Conservation (phyloP, 176 grass and related monocot genomes). For the Metroxylon sagu region DNA sequence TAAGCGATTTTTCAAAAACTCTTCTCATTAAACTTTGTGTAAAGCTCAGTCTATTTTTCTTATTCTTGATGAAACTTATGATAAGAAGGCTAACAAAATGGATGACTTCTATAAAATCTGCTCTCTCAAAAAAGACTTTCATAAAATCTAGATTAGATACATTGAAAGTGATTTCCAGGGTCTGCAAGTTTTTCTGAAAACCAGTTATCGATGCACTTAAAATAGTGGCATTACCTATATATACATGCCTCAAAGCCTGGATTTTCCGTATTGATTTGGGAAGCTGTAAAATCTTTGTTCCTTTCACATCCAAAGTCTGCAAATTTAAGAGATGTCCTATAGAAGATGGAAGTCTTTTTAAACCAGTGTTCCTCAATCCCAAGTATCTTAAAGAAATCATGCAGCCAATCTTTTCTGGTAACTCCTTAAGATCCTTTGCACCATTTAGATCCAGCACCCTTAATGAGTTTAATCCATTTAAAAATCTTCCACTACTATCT, state of each 20-base stretch:
- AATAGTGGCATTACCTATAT: neutral
- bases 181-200: neutral
- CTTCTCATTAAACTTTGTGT: too few relatives aligned
- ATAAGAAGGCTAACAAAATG: too few relatives aligned
- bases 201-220: neutral
- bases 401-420: slow-evolving; percentile 1
- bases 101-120: too few relatives aligned
- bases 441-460: slow-evolving; percentile 10
- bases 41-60: too few relatives aligned
- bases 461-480: neutral
- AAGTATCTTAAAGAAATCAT: slow-evolving; percentile 20
- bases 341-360: neutral
- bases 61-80: too few relatives aligned
- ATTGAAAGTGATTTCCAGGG: too few relatives aligned
- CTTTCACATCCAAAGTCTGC: slow-evolving; percentile 22
- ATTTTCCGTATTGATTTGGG: slow-evolving; percentile 17
- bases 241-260: slow-evolving; percentile 13
- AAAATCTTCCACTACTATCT: too few relatives aligned
- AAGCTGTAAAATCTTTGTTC: neutral
- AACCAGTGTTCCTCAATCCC: neutral
- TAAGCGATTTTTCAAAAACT: too few relatives aligned
- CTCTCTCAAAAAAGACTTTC: too few relatives aligned
- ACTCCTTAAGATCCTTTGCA: neutral
- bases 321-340: slow-evolving; percentile 7
- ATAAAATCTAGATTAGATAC: too few relatives aligned